phyloP scores from a whole-genome alignment of 352 stramenopile genomes.

The Hyaloperonospora brassicae region DNA sequence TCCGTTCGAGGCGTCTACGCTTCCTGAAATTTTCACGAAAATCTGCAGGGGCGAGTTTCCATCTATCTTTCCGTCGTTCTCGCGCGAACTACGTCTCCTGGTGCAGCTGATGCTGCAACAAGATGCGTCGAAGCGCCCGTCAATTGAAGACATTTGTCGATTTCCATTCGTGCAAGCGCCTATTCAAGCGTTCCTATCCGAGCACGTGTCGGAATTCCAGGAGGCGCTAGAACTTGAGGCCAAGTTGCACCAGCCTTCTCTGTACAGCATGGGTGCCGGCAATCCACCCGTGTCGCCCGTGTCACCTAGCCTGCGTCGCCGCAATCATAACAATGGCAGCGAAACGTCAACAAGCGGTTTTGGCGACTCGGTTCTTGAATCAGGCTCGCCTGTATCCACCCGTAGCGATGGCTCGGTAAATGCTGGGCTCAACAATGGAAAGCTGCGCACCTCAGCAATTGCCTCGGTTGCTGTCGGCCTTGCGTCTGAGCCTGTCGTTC shows the following conservation, averaged over 20 bases:
- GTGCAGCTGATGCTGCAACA: slow-evolving; percentile 86
- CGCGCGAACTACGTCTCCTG: slow-evolving; percentile 69
- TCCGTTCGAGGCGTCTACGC: slow-evolving; percentile 74
- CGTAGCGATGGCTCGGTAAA: slow-evolving; percentile 40
- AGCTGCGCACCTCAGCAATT: slow-evolving; percentile 51
- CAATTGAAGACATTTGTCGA: slow-evolving; percentile 85
- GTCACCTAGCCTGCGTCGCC: slow-evolving; percentile 36
- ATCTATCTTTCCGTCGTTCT: slow-evolving; percentile 68
- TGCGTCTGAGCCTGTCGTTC: slow-evolving; percentile 32
- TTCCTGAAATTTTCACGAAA: slow-evolving; percentile 83
- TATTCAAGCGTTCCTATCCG: slow-evolving; percentile 77
- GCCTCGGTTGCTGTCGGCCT: slow-evolving; percentile 45
- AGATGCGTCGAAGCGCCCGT: slow-evolving; percentile 75
- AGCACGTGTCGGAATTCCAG: slow-evolving; percentile 83
- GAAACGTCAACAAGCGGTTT: slow-evolving; percentile 29
- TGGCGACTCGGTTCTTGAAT: slow-evolving; percentile 23
- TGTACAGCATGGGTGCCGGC: slow-evolving; percentile 38
- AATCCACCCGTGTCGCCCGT: slow-evolving; percentile 32
- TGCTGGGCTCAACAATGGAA: slow-evolving; percentile 32
- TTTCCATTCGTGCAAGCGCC: slow-evolving; percentile 81
- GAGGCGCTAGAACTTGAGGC: slow-evolving; percentile 78
- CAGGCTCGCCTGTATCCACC: slow-evolving; percentile 34
- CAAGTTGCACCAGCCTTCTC: slow-evolving; percentile 77
- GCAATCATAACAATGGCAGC: slow-evolving; percentile 42
- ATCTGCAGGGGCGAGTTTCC: slow-evolving; percentile 85